Conservation (phyloP, 345 rosid species). For the Heritiera fomes region DNA sequence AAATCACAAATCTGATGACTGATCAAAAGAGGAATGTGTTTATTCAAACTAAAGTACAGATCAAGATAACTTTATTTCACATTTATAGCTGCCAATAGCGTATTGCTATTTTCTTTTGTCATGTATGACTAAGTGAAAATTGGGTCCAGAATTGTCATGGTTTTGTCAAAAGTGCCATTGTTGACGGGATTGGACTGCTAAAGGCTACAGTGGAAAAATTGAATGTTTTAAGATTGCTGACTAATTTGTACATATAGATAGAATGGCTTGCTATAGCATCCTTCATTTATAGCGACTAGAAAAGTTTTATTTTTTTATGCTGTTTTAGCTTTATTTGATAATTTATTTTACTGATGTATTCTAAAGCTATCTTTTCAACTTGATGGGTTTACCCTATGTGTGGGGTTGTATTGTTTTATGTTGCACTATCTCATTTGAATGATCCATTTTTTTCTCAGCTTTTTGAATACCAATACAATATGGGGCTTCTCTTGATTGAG, state of each 20-base stretch:
- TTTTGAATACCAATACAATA: slow-evolving; percentile 85
- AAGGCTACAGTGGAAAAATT: neutral
- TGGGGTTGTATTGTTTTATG: slow-evolving; percentile 14
- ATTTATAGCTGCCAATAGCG: neutral
- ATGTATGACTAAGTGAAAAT: neutral
- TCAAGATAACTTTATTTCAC: neutral
- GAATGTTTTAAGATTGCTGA: neutral
- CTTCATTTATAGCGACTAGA: neutral
- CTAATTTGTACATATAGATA: neutral
- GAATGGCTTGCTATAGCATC: neutral
- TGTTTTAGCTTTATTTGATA: neutral
- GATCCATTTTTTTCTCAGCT: slow-evolving; percentile 49
- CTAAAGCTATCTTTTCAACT: slow-evolving; percentile 1
- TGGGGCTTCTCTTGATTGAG: slow-evolving; percentile 95
- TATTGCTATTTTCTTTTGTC: neutral
- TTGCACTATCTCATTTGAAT: slow-evolving; percentile 16
- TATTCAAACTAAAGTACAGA: neutral
- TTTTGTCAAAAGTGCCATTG: neutral
- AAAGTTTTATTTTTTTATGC: neutral
- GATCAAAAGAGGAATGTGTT: neutral
- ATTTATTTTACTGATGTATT: neutral
- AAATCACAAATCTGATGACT: neutral
- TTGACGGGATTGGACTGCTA: too few relatives aligned
- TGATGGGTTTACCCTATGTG: neutral
- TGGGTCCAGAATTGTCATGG: neutral